Evolutionary conservation across 2,329 filamentous ascomycete species (phyloP).

Genomic region (Fusarium sp.): DNA sequence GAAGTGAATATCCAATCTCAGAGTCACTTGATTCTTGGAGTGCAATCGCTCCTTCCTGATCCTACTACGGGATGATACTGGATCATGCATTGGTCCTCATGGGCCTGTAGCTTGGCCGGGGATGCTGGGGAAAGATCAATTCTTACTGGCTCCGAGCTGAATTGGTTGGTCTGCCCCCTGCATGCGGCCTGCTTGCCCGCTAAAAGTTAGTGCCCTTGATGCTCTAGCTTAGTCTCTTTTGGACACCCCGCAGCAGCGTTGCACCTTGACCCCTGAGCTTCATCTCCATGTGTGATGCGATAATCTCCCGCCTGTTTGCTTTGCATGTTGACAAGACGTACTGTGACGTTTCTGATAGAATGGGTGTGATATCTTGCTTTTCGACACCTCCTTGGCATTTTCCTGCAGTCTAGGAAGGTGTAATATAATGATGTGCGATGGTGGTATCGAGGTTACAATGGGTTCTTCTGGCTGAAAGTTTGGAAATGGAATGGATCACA

Average conservation of each 20-base stretch:
- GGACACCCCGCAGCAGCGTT: constrained; percentile 42
- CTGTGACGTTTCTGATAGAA: constrained; percentile 4
- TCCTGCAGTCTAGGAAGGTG: background rate
- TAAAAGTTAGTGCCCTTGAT: constrained; percentile 43
- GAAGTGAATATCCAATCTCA: constrained; percentile 1
- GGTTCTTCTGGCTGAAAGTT: constrained; percentile 7
- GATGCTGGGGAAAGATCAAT: constrained; percentile 8
- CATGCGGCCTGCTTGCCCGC: constrained; percentile 41
- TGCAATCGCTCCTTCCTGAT: constrained; percentile 35
- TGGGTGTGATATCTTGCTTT: background rate
- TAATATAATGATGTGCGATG: background rate
- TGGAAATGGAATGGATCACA: constrained; percentile 21
- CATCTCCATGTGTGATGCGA: constrained; percentile 18
- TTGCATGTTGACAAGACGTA: constrained; percentile 2
- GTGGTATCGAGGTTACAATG: background rate
- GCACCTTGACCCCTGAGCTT: constrained; percentile 34
- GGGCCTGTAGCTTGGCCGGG: constrained; percentile 18
- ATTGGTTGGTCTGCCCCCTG: constrained; percentile 39
- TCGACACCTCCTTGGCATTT: background rate
- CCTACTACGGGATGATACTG: constrained; percentile 23
- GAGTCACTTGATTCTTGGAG: constrained; percentile 29
- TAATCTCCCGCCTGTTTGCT: constrained; percentile 27
- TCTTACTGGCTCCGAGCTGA: constrained; percentile 24
- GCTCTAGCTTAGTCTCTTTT: constrained; percentile 17
- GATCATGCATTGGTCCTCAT: constrained; percentile 26